These are phyloP conservation scores for Monsonia emarginata DNA, from an alignment of 441 rosid species.

Conservation along the genomic window DNA sequence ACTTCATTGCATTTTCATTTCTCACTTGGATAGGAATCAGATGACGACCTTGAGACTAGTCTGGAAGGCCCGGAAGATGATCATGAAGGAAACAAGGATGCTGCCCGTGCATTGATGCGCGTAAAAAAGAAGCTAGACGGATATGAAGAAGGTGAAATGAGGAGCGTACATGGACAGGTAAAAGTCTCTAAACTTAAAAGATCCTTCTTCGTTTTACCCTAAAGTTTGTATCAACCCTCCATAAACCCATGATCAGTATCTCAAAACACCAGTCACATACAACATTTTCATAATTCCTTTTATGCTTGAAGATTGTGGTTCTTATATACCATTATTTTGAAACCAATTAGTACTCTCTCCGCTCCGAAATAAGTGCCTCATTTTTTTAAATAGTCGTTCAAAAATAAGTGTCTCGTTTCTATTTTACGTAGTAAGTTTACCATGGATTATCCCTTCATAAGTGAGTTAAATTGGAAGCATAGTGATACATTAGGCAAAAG, in stretches of 20 bases:
- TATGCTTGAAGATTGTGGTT: background rate
- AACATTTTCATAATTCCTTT: background rate
- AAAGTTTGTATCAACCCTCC: background rate
- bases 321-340: background rate
- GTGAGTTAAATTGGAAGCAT: too few species aligned
- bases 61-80: slow-evolving; percentile 64
- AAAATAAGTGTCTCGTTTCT: too few species aligned
- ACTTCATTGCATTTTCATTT: background rate
- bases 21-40: slow-evolving; percentile 42
- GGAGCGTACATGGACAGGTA: slow-evolving; percentile 96
- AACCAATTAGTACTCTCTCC: background rate
- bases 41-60: slow-evolving; percentile 54
- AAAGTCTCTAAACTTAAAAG: background rate
- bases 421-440: too few species aligned
- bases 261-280: background rate
- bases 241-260: too few species aligned
- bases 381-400: too few species aligned
- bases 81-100: slow-evolving; percentile 88
- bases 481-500: too few species aligned
- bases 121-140: slow-evolving; percentile 96
- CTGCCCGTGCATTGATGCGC: slow-evolving; percentile 84
- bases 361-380: too few species aligned
- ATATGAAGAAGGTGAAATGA: slow-evolving; percentile 90
- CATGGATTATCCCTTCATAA: too few species aligned
- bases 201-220: background rate